Conservation (phyloP, 1,284 basidiomycete species). For the Mixia osmundae region DNA sequence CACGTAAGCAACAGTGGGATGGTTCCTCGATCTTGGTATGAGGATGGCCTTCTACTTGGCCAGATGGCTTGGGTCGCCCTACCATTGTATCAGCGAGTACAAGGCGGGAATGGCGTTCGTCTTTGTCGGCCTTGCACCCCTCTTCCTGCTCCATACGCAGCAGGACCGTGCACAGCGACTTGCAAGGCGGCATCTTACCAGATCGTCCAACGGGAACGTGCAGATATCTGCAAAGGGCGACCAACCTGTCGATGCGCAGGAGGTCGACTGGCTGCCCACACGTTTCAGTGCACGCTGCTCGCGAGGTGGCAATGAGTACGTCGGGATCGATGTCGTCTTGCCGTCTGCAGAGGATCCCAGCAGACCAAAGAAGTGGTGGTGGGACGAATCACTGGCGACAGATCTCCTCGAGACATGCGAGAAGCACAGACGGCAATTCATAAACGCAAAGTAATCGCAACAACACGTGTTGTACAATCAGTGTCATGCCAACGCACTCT, state of each 20-base stretch:
- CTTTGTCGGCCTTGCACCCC: conserved; percentile 1
- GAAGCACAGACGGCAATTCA: neutral
- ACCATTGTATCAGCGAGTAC: neutral
- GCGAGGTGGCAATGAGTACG: neutral
- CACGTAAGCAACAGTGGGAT: neutral
- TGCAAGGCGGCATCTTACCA: no score
- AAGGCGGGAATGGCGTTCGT: conserved; percentile 2
- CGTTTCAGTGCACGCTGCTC: neutral
- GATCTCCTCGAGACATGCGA: conserved; percentile 1
- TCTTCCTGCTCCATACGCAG: neutral
- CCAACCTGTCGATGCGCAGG: neutral
- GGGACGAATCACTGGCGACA: neutral
- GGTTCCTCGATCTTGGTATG: neutral
- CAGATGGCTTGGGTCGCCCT: neutral
- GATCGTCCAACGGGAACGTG: neutral
- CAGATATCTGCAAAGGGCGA: neutral
- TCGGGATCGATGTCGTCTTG: neutral
- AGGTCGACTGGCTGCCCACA: neutral
- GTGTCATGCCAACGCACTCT: no score
- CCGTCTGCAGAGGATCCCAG: neutral
- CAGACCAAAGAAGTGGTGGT: neutral
- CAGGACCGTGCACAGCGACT: neutral
- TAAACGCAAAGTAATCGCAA: no score
- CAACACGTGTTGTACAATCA: no score
- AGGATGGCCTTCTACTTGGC: neutral